These are phyloP conservation scores for Polytolypa hystricis DNA, from an alignment of 2,329 filamentous ascomycete genomes.

Conservation along the genomic window DNA sequence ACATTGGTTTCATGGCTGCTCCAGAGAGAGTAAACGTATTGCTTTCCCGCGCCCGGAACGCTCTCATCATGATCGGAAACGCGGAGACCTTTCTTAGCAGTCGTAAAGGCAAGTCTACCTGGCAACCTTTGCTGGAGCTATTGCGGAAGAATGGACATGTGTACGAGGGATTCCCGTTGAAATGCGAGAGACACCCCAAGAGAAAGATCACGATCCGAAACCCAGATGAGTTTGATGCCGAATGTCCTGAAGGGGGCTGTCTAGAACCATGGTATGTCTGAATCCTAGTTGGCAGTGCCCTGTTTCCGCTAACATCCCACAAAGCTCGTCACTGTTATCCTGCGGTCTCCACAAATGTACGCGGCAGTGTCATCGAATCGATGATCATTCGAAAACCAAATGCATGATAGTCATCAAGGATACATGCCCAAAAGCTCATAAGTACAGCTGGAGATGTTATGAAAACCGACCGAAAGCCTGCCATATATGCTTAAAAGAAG, in stretches of 20 bases:
- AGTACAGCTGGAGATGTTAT: slow-evolving; percentile 37
- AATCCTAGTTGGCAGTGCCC: no score
- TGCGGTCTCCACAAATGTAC: slow-evolving; percentile 52
- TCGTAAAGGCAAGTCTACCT: slow-evolving; percentile 46
- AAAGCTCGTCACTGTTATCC: slow-evolving; percentile 26
- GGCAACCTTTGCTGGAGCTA: slow-evolving; percentile 47
- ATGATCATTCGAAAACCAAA: slow-evolving; percentile 46
- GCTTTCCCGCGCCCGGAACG: slow-evolving; percentile 54
- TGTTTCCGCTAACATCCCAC: no score
- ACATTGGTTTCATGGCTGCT: slow-evolving; percentile 60
- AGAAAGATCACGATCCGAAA: slow-evolving; percentile 36
- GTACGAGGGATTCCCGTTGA: slow-evolving; percentile 50
- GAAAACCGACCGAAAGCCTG: slow-evolving; percentile 32
- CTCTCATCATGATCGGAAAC: slow-evolving; percentile 60
- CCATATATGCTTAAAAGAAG: slow-evolving; percentile 41
- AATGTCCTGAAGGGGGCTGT: slow-evolving; percentile 62
- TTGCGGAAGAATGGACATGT: slow-evolving; percentile 43
- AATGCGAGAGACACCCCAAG: slow-evolving; percentile 50
- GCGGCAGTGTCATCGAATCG: slow-evolving; percentile 50
- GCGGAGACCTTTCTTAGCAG: slow-evolving; percentile 53
- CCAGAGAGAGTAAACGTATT: slow-evolving; percentile 60
- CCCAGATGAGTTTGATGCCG: slow-evolving; percentile 50
- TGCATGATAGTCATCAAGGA: slow-evolving; percentile 35
- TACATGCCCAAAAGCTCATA: slow-evolving; percentile 45
- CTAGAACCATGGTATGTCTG: slow-evolving; percentile 48